Evolutionary conservation across 2,329 filamentous ascomycete genomes (phyloP), one percentile per base, ranked within the genome.

Genomic region (Epichloe aotearoae): DNA sequence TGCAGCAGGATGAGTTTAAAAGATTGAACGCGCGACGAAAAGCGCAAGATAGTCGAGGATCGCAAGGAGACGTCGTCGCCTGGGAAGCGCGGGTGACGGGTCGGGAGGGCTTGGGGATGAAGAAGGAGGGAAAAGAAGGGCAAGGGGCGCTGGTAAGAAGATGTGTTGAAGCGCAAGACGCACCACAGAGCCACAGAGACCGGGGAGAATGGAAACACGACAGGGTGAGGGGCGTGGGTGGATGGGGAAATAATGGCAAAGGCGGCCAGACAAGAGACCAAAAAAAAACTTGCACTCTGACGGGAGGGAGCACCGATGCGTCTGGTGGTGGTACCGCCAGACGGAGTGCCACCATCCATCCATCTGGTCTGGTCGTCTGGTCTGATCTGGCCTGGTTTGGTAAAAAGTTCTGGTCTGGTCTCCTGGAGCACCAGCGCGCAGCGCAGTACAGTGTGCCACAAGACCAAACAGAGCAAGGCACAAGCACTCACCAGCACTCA

Each of bases 191-290:
- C 20, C 19, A 17, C 14, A 58, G 58, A 58, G 59, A 57, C 58
- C 59, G 56, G 56, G 20, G 52, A 46, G 52, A 41, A 61, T 59
- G 61, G 62, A 64, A 63, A 62, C 63, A 64, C 61, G 59, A 64
- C 61, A 64, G 58, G 58, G 56, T 50, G 55, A 54, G 56, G 54
- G 54, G 52, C 53, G 52, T 20, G 44, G 44, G 49, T 56, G 50
- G 50, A 37, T 37, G 36, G 36, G 36, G 36, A 14, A n/a, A 38
- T 38, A 10, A 30, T 30, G 55, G 38, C 42, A 50, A 47, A 47
- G 54, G 45, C 40, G 46, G 47, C 47, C 37, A 45, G 26, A 15
- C 23, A 26, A 19, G 17, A 33, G 47, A 40, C 37, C 23, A 26
- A 19, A 33, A 33, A 26, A 33, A 19, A 33, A 40, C 37, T 46